A percentile compares a stretch with the other conserved stretches of the same genome.
Evolutionary conservation across 352 stramenopile genomes (phyloP).

Genomic region (Pythium aristosporum): DNA sequence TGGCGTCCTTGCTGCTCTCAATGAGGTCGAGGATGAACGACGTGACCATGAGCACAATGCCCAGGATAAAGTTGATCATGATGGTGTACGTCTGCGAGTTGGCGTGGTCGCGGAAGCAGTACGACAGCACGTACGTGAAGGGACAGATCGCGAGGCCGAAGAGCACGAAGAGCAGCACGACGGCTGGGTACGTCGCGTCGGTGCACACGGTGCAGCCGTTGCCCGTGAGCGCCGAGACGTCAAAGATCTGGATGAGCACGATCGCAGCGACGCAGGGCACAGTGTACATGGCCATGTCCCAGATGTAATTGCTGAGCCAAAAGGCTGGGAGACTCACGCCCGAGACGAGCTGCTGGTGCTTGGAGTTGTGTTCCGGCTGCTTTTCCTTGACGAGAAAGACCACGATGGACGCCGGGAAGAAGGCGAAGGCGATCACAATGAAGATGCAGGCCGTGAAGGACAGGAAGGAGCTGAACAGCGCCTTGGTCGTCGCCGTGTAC

Average conservation of each 20-base stretch:
- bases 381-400: conserved; percentile 96
- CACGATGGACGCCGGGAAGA: conserved; percentile 90
- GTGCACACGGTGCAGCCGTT: conserved; percentile 47
- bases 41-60: conserved; percentile 56
- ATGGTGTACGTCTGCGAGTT: conserved; percentile 70
- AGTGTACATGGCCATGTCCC: conserved; percentile 92
- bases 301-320: conserved; percentile 95
- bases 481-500: conserved; percentile 36
- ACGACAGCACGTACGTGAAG: conserved; percentile 72
- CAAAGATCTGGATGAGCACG: conserved; percentile 42
- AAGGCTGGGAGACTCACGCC: conserved; percentile 93
- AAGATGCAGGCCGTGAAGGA: conserved; percentile 82
- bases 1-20: conserved; percentile 41
- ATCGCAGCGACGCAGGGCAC: conserved; percentile 55
- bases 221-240: conserved; percentile 4
- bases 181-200: conserved; percentile 22
- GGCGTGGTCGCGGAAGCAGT: conserved; percentile 59
- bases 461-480: conserved; percentile 48
- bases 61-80: conserved; percentile 69
- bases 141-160: conserved; percentile 61
- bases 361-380: conserved; percentile 90
- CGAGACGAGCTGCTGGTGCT: conserved; percentile 96
- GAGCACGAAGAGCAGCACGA: conserved; percentile 56
- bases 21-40: conserved; percentile 56
- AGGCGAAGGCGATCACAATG: conserved; percentile 89